phyloP scores from a whole-genome alignment of 192 early-diverging fungal species.

The Backusella australiensis region DNA sequence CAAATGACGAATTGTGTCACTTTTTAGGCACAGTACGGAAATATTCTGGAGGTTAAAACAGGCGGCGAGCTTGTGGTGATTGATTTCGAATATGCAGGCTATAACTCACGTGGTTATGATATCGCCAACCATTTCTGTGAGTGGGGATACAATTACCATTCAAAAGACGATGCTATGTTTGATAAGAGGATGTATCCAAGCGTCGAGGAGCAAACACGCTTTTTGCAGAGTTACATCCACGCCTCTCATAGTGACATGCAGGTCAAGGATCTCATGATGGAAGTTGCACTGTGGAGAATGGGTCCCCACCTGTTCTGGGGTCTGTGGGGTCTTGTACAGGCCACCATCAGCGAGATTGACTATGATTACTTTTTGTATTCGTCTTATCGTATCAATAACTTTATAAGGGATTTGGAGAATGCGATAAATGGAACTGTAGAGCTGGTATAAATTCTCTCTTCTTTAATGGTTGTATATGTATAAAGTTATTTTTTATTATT shows the following conservation, averaged over 20 bases:
- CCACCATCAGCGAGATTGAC: conserved; percentile 69
- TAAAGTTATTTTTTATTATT: not conserved
- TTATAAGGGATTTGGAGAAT: conserved; percentile 31
- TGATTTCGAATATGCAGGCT: conserved; percentile 81
- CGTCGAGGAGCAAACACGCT: conserved; percentile 48
- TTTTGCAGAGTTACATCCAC: conserved; percentile 61
- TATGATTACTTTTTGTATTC: conserved; percentile 75
- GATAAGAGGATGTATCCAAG: conserved; percentile 53
- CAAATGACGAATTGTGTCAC: not conserved
- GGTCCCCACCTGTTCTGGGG: conserved; percentile 73
- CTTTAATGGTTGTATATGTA: not conserved
- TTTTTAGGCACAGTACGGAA: conserved; percentile 77
- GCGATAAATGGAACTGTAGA: not conserved
- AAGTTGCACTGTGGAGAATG: conserved; percentile 41
- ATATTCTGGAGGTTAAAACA: conserved; percentile 64
- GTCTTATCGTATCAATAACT: conserved; percentile 46
- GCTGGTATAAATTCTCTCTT: not conserved
- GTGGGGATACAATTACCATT: conserved; percentile 80
- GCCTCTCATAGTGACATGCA: not conserved
- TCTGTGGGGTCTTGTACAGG: conserved; percentile 76
- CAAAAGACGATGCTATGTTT: conserved; percentile 40
- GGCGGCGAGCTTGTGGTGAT: conserved; percentile 65
- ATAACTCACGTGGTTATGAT: conserved; percentile 75
- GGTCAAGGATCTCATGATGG: conserved; percentile 36
- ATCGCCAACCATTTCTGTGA: conserved; percentile 86